A percentile compares a stretch with the other conserved stretches of the same genome.
Conservation (phyloP, 352 stramenopile species). For the Blastocystis sp. region DNA sequence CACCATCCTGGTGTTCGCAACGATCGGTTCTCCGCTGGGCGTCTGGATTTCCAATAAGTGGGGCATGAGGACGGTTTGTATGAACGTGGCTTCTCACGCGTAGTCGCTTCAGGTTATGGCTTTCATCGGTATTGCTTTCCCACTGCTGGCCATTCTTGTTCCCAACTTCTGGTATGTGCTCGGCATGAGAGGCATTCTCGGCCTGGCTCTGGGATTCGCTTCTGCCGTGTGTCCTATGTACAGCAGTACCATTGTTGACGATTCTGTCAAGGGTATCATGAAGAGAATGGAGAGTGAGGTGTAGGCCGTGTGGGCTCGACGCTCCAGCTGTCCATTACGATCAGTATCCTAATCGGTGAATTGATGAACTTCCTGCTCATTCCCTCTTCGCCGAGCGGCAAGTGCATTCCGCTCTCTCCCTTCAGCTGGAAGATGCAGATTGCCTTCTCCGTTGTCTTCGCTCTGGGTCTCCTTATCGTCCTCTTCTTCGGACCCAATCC, state of each 20-base stretch:
- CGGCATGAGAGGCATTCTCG: constrained; percentile 30
- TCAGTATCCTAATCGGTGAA: constrained; percentile 48
- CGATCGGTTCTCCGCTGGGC: constrained; percentile 65
- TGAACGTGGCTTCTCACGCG: neutral
- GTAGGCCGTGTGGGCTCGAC: constrained; percentile 54
- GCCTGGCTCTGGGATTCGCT: constrained; percentile 46
- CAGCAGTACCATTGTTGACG: constrained; percentile 50
- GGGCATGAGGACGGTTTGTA: constrained; percentile 49
- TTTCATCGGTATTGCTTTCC: constrained; percentile 47
- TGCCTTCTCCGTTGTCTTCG: constrained; percentile 51
- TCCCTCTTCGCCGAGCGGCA: constrained; percentile 19
- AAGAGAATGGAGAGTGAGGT: neutral
- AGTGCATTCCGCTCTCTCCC: constrained; percentile 55
- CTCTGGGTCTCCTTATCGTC: constrained; percentile 2
- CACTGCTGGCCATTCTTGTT: constrained; percentile 55
- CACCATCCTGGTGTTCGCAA: constrained; percentile 62
- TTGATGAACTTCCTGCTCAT: constrained; percentile 59
- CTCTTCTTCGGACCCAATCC: constrained; percentile 57
- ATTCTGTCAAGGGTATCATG: constrained; percentile 38
- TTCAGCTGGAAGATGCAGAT: constrained; percentile 70
- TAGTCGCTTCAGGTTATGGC: constrained; percentile 37
- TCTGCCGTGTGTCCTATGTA: constrained; percentile 70
- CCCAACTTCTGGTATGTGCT: constrained; percentile 67
- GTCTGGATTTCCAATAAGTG: constrained; percentile 65
- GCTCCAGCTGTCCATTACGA: constrained; percentile 48